phyloP scores from a whole-genome alignment of 176 grass and related monocot genomes.

The Rhynchospora tenuis region DNA sequence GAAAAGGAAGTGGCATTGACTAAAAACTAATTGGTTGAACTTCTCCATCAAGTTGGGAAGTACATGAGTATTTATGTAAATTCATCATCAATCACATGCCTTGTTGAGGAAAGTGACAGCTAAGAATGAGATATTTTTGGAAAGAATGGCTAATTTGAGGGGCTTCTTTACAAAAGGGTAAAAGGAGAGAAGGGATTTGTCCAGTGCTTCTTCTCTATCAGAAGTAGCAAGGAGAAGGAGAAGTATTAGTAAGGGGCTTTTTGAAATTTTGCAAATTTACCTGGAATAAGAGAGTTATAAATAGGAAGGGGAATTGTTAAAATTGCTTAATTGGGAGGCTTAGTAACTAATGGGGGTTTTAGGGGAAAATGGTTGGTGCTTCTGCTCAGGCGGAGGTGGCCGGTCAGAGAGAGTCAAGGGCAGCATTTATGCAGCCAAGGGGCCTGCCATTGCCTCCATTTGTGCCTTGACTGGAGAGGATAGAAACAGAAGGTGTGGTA shows the following conservation, averaged over 20 bases:
- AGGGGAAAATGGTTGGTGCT: conserved; percentile 69
- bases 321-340: background rate
- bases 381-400: conserved; percentile 71
- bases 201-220: too few species aligned
- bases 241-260: background rate
- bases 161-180: background rate
- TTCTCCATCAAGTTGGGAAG: too few species aligned
- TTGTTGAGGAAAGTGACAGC: background rate
- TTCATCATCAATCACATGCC: too few species aligned
- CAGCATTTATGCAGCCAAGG: conserved; percentile 54
- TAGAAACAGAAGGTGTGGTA: conserved; percentile 41
- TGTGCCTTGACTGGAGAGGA: conserved; percentile 18
- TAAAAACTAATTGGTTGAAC: too few species aligned
- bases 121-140: background rate
- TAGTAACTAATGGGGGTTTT: conserved; percentile 55
- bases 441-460: conserved; percentile 57
- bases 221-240: conserved; percentile 36
- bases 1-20: too few species aligned
- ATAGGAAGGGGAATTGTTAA: background rate
- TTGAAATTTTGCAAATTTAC: background rate
- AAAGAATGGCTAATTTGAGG: background rate
- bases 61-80: too few species aligned
- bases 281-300: background rate
- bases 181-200: too few species aligned
- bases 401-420: conserved; percentile 78